Percentiles rank a stretch among this genome's conserved stretches.
phyloP scores from a whole-genome alignment of 345 rosid species.

The Brassica carinata region DNA sequence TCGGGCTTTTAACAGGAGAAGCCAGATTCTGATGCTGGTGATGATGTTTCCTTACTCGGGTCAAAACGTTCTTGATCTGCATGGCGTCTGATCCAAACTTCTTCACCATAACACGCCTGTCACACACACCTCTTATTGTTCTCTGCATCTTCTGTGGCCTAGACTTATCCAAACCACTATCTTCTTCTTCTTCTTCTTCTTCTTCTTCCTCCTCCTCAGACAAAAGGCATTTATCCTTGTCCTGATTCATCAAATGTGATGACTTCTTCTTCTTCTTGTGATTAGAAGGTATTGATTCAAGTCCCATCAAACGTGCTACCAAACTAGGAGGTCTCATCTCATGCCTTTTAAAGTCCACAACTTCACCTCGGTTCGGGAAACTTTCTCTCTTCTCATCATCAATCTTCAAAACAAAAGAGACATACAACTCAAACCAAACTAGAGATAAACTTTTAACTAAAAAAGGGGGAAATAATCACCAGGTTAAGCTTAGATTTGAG shows the following conservation, averaged over 20 bases:
- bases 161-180: slow-evolving; percentile 37
- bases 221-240: slow-evolving; percentile 25
- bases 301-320: slow-evolving; percentile 98
- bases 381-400: slow-evolving; percentile 80
- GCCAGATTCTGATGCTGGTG: slow-evolving; percentile 60
- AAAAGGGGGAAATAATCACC: slow-evolving; percentile 45
- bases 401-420: slow-evolving; percentile 48
- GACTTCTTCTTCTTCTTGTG: slow-evolving; percentile 46
- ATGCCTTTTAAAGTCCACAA: slow-evolving; percentile 47
- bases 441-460: neutral
- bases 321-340: slow-evolving; percentile 77
- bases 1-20: slow-evolving; percentile 67
- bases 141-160: slow-evolving; percentile 92
- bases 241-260: slow-evolving; percentile 29
- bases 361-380: slow-evolving; percentile 54
- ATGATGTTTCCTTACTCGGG: slow-evolving; percentile 66
- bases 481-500: slow-evolving; percentile 68
- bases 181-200: slow-evolving; percentile 6
- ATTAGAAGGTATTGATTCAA: slow-evolving; percentile 76
- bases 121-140: slow-evolving; percentile 47
- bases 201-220: slow-evolving; percentile 16
- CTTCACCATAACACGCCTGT: slow-evolving; percentile 56
- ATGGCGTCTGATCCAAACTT: slow-evolving; percentile 86
- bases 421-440: neutral
- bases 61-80: slow-evolving; percentile 72